Base-by-base conservation (phyloP, 2,329 filamentous ascomycete species). In the Aspergillus sp. region DNA sequence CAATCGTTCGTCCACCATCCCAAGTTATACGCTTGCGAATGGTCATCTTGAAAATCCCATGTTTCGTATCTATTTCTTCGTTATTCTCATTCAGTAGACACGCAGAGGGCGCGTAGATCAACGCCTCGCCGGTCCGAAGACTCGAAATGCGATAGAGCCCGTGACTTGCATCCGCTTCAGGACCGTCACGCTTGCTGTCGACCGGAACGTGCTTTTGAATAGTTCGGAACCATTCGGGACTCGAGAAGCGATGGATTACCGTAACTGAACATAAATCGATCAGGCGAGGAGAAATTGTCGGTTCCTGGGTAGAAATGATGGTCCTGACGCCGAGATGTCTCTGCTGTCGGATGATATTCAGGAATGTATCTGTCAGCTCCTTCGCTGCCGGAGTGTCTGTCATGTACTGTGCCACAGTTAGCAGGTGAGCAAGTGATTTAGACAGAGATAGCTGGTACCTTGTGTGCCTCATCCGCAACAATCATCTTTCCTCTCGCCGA, bases 401-500 rank as follows among this genome's bases (percentile, higher is more conserved):
- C 57, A 60, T 58, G n/a, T 60, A 60, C 57, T 58, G 32, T 14
- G 17, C 11, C 19, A 7, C 24, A 6, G 35, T 38, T 33, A 20
- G 6, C 14, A 11, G 5, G 8, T 3, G 24, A 13, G 19, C 20
- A 17, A 14, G 8, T 22, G 7, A 2, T 22, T 22, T 7, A 22
- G 22, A 22, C 22, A 32, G 2, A 14, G 9, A 4, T 13, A 6
- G 17, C 8, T 2, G 1, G 9, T 67, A 82, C 80, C 61, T 91
- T 91, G 65, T 94, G 89, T 0, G 89, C 89, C 64, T 93, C 88
- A 56, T 93, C 88, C 0, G 92, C 73, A 0, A 86, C 87, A 13
- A 92, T 70, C 35, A 91, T 75, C 4, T 83, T 78, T 0, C 86
- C 83, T 0, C 77, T 62, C 0, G 65, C 66, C 0, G 67, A 58